These are phyloP conservation scores for Fraxinus platypoda DNA, from an alignment of 305 asterid genomes.

Conservation along the genomic window DNA sequence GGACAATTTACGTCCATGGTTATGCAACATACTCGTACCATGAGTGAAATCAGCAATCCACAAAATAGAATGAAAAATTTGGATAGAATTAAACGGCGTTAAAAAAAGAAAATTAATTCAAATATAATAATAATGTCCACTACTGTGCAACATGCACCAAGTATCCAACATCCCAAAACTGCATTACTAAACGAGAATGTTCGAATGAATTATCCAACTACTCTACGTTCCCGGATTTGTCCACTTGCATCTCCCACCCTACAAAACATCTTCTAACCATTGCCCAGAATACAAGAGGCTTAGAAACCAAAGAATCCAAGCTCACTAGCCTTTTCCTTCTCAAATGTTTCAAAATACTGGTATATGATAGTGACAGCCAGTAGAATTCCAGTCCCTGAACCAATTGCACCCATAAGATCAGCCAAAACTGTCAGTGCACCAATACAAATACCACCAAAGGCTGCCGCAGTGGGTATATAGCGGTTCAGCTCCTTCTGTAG, in stretches of 20 bases:
- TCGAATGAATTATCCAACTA: background rate
- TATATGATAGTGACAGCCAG: constrained; percentile 31
- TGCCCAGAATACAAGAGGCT: background rate
- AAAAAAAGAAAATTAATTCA: background rate
- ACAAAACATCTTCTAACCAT: background rate
- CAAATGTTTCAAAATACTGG: constrained; percentile 31
- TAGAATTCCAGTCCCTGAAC: constrained; percentile 30
- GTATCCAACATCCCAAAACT: background rate
- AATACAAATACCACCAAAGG: constrained; percentile 29
- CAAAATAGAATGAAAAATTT: background rate
- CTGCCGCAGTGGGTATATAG: constrained; percentile 30
- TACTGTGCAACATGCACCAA: background rate
- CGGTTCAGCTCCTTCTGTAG: constrained; percentile 29
- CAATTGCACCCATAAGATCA: constrained; percentile 28
- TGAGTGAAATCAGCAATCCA: background rate
- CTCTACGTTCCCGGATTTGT: background rate
- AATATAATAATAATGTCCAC: background rate
- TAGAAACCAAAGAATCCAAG: constrained; percentile 25
- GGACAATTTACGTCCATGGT: background rate
- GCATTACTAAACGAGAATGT: background rate
- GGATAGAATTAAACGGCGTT: background rate
- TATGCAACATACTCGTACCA: background rate
- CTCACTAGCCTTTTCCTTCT: constrained; percentile 31
- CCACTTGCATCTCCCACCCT: background rate
- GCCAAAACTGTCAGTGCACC: constrained; percentile 31